A percentile compares a stretch with the other conserved stretches of the same genome.
phyloP scores from a whole-genome alignment of 2,329 filamentous ascomycete species.

The Chaetothyriales sp. region DNA sequence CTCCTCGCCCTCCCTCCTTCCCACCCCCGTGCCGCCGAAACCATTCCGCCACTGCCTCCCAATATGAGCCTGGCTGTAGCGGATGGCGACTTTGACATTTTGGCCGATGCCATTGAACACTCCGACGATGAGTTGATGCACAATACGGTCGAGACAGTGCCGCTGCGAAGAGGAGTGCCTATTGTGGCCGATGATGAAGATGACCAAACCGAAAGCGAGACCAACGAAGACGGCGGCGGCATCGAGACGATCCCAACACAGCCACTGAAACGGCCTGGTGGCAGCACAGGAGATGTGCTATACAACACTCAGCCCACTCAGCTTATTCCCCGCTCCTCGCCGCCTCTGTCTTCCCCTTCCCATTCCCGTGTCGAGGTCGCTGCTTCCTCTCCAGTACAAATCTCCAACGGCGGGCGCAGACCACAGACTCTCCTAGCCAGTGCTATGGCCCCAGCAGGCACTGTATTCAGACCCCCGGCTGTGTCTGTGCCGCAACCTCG shows the following conservation, averaged over 20 bases:
- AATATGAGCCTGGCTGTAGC: not conserved
- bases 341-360: slow-evolving; percentile 19
- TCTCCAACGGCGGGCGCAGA: slow-evolving; percentile 19
- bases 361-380: slow-evolving; percentile 56
- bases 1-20: not conserved
- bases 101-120: slow-evolving; percentile 6
- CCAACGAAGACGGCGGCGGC: slow-evolving; percentile 13
- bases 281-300: slow-evolving; percentile 22
- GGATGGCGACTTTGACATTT: not conserved
- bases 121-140: slow-evolving; percentile 15
- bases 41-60: not conserved
- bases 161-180: slow-evolving; percentile 5
- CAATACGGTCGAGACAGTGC: slow-evolving; percentile 13
- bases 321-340: slow-evolving; percentile 31
- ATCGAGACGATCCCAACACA: slow-evolving; percentile 35
- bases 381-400: slow-evolving; percentile 65
- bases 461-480: slow-evolving; percentile 45
- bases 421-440: slow-evolving; percentile 37
- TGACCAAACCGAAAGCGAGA: slow-evolving; percentile 1
- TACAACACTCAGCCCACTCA: slow-evolving; percentile 48
- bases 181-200: not conserved
- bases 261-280: slow-evolving; percentile 22
- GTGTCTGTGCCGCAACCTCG: slow-evolving; percentile 27
- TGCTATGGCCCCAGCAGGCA: slow-evolving; percentile 62
- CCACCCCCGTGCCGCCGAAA: not conserved